A percentile compares a stretch with the other conserved stretches of the same genome.
Conservation (phyloP, 164 flowering plant species). For the Vitis amurensis region DNA sequence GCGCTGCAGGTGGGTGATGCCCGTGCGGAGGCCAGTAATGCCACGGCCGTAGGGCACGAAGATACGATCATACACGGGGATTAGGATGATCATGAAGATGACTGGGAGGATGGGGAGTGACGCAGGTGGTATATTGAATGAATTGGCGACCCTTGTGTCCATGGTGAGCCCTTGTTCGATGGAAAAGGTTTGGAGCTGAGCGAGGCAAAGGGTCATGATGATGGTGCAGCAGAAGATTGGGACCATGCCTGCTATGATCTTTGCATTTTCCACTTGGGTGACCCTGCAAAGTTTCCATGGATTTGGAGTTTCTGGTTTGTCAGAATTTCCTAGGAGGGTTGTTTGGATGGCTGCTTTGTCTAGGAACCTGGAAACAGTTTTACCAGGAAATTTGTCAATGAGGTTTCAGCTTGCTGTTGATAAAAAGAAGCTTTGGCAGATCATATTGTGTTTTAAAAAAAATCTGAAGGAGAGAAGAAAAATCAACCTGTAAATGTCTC, state of each 20-base stretch:
- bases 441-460: background rate
- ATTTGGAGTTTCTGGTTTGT: conserved; percentile 12
- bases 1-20: conserved; percentile 57
- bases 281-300: conserved; percentile 57
- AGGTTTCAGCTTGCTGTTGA: background rate
- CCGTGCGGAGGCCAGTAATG: conserved; percentile 42
- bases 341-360: conserved; percentile 56
- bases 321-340: conserved; percentile 5
- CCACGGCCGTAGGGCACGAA: conserved; percentile 34
- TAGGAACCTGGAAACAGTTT: conserved; percentile 31
- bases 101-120: conserved; percentile 53
- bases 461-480: background rate
- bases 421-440: background rate
- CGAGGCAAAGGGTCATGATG: conserved; percentile 58
- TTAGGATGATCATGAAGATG: conserved; percentile 37
- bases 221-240: conserved; percentile 57
- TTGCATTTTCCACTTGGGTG: conserved; percentile 60
- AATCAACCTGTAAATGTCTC: conserved; percentile 47
- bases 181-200: conserved; percentile 69
- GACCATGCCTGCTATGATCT: conserved; percentile 41
- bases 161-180: conserved; percentile 55
- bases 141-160: conserved; percentile 39
- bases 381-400: background rate
- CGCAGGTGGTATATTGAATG: conserved; percentile 49
- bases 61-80: conserved; percentile 47